Evolutionary conservation across 2,329 filamentous ascomycete species (phyloP).

Genomic region (Colletotrichum magnum): DNA sequence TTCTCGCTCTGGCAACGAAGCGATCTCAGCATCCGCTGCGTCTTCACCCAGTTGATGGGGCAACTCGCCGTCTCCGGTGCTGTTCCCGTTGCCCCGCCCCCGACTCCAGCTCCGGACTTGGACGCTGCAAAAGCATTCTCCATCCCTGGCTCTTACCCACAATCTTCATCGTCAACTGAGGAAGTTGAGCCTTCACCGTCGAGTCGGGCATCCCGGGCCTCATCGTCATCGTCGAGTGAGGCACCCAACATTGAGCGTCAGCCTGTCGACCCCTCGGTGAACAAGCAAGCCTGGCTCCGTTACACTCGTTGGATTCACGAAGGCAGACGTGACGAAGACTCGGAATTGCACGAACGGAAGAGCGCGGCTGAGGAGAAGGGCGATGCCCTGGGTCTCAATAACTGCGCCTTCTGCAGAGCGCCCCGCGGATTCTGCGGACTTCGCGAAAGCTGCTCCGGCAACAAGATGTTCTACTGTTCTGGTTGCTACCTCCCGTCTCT

Average conservation of each 20-base stretch:
- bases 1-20: constrained; percentile 31
- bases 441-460: background rate
- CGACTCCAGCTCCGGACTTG: background rate
- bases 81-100: background rate
- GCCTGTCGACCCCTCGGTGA: background rate
- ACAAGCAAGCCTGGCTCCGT: constrained; percentile 23
- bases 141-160: constrained; percentile 1
- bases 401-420: background rate
- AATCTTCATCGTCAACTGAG: background rate
- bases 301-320: constrained; percentile 31
- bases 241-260: too few species aligned
- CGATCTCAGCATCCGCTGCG: constrained; percentile 27
- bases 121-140: background rate
- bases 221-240: too few species aligned
- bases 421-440: background rate
- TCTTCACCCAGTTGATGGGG: constrained; percentile 35
- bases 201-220: too few species aligned
- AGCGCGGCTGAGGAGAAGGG: background rate
- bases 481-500: constrained; percentile 30
- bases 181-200: background rate
- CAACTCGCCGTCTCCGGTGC: constrained; percentile 8
- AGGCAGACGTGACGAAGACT: constrained; percentile 28
- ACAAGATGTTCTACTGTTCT: constrained; percentile 20
- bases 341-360: background rate
- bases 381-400: background rate